A percentile compares a stretch with the other conserved stretches of the same genome.
Conservation (phyloP, 768 basidiomycete genomes). For the Auriscalpium orientale region DNA sequence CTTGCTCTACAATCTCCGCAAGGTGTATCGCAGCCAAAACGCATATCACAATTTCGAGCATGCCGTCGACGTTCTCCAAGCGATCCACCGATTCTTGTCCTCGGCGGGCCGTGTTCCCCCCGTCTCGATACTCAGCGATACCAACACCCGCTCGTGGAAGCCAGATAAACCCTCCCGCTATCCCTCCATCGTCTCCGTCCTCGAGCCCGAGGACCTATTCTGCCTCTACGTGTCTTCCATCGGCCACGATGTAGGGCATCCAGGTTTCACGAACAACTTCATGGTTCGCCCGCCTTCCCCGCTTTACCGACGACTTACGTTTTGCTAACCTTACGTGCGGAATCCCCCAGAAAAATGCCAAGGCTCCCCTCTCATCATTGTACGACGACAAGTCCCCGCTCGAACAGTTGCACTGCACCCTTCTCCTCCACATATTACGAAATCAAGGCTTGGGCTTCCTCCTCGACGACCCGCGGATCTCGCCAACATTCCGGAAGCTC, state of each 20-base stretch:
- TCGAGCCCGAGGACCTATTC: slow-evolving; percentile 70
- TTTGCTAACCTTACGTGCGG: slow-evolving; percentile 7
- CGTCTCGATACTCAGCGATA: slow-evolving; percentile 51
- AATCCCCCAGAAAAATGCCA: slow-evolving; percentile 76
- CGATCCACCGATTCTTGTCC: slow-evolving; percentile 77
- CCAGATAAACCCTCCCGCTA: slow-evolving; percentile 27
- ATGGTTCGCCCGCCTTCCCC: slow-evolving; percentile 53
- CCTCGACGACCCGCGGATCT: slow-evolving; percentile 46
- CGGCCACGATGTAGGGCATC: slow-evolving; percentile 97
- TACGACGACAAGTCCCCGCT: slow-evolving; percentile 87
- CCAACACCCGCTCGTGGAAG: slow-evolving; percentile 28
- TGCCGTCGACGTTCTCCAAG: slow-evolving; percentile 93
- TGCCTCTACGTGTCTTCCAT: slow-evolving; percentile 86
- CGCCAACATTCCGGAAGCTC: slow-evolving; percentile 55
- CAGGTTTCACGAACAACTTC: slow-evolving; percentile 88
- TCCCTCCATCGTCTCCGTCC: slow-evolving; percentile 21
- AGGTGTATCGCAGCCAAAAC: slow-evolving; percentile 84
- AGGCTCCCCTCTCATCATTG: slow-evolving; percentile 78
- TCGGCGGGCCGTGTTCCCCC: slow-evolving; percentile 78
- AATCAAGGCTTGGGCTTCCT: slow-evolving; percentile 67
- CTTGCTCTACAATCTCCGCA: slow-evolving; percentile 83
- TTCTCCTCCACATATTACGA: slow-evolving; percentile 74
- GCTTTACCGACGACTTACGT: neutral
- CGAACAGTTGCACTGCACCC: slow-evolving; percentile 85
- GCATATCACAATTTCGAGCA: slow-evolving; percentile 98